These are phyloP conservation scores for Murraya paniculata DNA, from an alignment of 345 rosid species.

Conservation along the genomic window DNA sequence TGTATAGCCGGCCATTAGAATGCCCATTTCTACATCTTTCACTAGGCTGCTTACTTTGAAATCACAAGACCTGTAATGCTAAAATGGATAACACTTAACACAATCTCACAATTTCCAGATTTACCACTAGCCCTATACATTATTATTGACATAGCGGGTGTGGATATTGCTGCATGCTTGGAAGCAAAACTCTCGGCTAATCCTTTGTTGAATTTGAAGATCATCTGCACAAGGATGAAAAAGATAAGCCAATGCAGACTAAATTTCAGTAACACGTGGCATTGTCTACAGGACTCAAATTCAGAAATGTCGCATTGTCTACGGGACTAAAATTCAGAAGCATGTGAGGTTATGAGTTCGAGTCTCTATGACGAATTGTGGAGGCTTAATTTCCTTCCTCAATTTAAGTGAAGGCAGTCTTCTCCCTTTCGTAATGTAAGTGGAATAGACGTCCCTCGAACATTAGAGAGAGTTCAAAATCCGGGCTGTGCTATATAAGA, in stretches of 20 bases:
- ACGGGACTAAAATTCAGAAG: too few relatives aligned
- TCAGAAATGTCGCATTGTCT: too few relatives aligned
- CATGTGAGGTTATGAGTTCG: too few relatives aligned
- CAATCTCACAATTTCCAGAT: slow-evolving; percentile 22
- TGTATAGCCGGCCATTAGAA: neutral
- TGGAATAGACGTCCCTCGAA: too few relatives aligned
- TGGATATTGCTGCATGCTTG: slow-evolving; percentile 20
- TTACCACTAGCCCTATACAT: slow-evolving; percentile 39
- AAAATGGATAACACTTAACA: neutral
- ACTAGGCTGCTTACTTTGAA: neutral
- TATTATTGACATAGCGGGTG: slow-evolving; percentile 22
- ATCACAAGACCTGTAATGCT: slow-evolving; percentile 13
- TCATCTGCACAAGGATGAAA: slow-evolving; percentile 36
- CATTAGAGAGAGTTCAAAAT: too few relatives aligned
- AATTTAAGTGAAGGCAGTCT: too few relatives aligned
- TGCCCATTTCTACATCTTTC: slow-evolving; percentile 11
- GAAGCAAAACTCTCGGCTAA: neutral
- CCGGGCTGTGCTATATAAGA: too few relatives aligned
- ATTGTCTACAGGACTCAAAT: neutral
- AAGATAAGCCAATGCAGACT: neutral
- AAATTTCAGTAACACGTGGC: neutral
- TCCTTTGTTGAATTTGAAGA: slow-evolving; percentile 1
- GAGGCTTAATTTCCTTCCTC: too few relatives aligned
- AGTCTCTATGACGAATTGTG: too few relatives aligned
- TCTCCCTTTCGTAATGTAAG: too few relatives aligned